Percentiles rank a stretch among this genome's conserved stretches.
These are phyloP conservation scores for Flueggea neowawraea DNA, from an alignment of 441 rosid species.

Conservation along the genomic window DNA sequence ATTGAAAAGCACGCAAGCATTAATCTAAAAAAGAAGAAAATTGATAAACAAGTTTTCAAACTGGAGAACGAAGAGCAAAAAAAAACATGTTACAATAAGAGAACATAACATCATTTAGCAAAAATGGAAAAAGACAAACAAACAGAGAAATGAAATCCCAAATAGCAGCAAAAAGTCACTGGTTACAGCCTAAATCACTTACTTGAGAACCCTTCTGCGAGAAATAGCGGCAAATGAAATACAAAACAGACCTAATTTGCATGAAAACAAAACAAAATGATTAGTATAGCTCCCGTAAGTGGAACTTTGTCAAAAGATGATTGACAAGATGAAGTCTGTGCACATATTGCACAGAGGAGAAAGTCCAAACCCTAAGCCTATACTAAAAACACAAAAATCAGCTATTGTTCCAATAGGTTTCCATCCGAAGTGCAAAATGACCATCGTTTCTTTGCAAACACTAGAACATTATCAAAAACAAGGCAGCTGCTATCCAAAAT, in stretches of 20 bases:
- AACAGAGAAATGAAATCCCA: conserved; percentile 2
- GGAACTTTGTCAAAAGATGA: conserved; percentile 1
- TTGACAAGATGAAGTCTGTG: neutral
- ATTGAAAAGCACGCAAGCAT: too few species aligned
- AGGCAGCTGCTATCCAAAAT: too few species aligned
- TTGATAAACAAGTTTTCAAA: too few species aligned
- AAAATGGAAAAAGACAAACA: neutral
- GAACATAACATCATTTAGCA: neutral
- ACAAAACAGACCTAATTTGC: conserved; percentile 71
- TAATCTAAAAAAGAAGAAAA: too few species aligned
- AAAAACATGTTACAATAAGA: neutral
- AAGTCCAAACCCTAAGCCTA: too few species aligned
- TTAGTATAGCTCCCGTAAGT: conserved; percentile 3
- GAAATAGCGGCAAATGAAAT: conserved; percentile 80
- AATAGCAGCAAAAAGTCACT: conserved; percentile 8
- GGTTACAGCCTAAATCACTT: conserved; percentile 29
- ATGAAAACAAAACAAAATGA: conserved; percentile 23
- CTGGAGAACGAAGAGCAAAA: neutral
- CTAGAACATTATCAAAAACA: too few species aligned
- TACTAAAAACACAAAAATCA: too few species aligned
- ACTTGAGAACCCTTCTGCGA: conserved; percentile 87
- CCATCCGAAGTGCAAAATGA: too few species aligned
- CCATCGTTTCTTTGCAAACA: too few species aligned
- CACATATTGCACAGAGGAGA: neutral
- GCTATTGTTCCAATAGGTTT: too few species aligned